Evolutionary conservation across 2,329 filamentous ascomycete genomes (phyloP), one percentile per base, ranked within the genome.

Genomic region (Fusarium nelsonii): DNA sequence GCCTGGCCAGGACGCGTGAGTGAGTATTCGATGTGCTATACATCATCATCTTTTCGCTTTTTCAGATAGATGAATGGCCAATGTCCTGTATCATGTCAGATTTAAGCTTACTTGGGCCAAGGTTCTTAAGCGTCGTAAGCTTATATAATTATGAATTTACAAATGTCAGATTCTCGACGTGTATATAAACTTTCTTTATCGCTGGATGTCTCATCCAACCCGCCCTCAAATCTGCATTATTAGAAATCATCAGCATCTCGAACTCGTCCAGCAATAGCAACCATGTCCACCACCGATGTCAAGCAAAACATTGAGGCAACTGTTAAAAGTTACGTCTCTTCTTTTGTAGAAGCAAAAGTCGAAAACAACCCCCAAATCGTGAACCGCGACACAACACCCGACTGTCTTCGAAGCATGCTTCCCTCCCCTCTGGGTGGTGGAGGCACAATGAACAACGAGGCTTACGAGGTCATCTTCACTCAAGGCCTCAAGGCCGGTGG

Each of bases 331-430:
- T 67, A 63, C 28, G 20, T 69, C 6, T 7, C 41, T 20, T 56
- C 57, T 3, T 69, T 67, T 14, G 36, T 49, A 9, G 66, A 69
- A 3, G 62, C 52, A 10, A 56, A 37, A 8, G 28, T 15, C 1
- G 37, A 66, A 4, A 63, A 67, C 11, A 33, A 69, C 3, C 39
- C 62, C 3, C 18, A 48, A 0, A 16, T 69, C 5, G 49, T 56
- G 9, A 69, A 69, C 33, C 53, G 62, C 6, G 18, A 67, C 3
- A 28, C 50, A 23, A 41, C 53, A 4, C 4, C 23, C 4, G 40
- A 63, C 7, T 69, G 67, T 12, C 36, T 34, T 26, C 53, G 67
- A 1, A 49, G 61, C 8, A 32, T 69, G 20, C 62, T 69, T 3
- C 67, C 67, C 9, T 37, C 58, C 0, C 34, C 33, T 1, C 28